Percentiles rank a stretch among this genome's conserved stretches.
phyloP scores from a whole-genome alignment of 495 filamentous ascomycete species.

The Aspergillus baeticus region DNA sequence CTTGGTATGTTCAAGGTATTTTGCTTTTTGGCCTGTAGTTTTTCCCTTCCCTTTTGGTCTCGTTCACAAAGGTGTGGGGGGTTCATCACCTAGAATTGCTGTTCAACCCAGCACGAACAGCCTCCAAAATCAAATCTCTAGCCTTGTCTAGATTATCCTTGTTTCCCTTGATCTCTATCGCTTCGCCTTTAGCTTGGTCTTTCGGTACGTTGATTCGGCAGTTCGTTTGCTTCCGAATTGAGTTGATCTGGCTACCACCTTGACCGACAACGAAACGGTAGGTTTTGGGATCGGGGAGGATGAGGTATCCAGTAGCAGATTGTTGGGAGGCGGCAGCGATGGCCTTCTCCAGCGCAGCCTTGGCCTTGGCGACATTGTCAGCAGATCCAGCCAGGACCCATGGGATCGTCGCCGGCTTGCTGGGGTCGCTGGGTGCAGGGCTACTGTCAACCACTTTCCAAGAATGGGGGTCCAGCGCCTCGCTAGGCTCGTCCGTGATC shows the following conservation, averaged over 20 bases:
- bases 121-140: constrained; percentile 80
- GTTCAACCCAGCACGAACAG: constrained; percentile 55
- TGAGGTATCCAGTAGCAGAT: constrained; percentile 76
- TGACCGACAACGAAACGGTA: constrained; percentile 90
- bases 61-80: background rate
- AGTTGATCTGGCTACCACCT: constrained; percentile 86
- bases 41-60: background rate
- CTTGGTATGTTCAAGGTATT: constrained; percentile 9
- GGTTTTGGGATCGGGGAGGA: constrained; percentile 82
- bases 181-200: constrained; percentile 71
- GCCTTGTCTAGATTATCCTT: constrained; percentile 83
- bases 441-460: constrained; percentile 74
- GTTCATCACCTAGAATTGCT: constrained; percentile 20
- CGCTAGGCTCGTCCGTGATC: constrained; percentile 79
- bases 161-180: constrained; percentile 82
- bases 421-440: constrained; percentile 31
- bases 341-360: constrained; percentile 65
- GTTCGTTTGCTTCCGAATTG: constrained; percentile 86
- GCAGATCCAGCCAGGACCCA: constrained; percentile 82
- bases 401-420: constrained; percentile 73
- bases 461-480: constrained; percentile 61
- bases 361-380: constrained; percentile 76
- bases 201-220: constrained; percentile 90
- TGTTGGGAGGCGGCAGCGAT: constrained; percentile 71
- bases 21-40: background rate